phyloP scores from a whole-genome alignment of 208 protist species.

The Histomonas meleagridis region DNA sequence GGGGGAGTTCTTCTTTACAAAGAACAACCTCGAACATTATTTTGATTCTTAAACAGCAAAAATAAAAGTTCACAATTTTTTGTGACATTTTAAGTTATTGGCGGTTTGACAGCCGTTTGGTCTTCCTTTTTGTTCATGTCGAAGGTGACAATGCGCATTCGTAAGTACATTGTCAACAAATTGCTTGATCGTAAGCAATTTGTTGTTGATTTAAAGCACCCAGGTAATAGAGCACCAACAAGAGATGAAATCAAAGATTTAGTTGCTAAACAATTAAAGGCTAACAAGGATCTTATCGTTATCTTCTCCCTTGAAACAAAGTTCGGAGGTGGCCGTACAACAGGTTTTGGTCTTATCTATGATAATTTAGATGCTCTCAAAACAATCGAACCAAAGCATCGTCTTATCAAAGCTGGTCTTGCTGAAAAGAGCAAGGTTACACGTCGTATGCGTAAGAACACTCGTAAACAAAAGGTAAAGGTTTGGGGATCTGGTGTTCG shows the following conservation, averaged over 20 bases:
- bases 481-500: neutral
- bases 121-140: slow-evolving; percentile 16
- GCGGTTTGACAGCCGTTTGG: too few species aligned
- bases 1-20: neutral
- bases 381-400: slow-evolving; percentile 90
- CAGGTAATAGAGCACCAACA: neutral
- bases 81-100: too few species aligned
- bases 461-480: neutral
- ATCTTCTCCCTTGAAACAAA: slow-evolving; percentile 90
- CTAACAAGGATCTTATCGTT: slow-evolving; percentile 57
- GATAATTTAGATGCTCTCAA: slow-evolving; percentile 74
- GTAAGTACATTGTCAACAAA: slow-evolving; percentile 97
- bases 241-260: slow-evolving; percentile 2
- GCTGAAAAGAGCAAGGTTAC: neutral
- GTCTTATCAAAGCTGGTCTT: slow-evolving; percentile 60
- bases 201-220: slow-evolving; percentile 57
- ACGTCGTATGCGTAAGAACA: slow-evolving; percentile 31
- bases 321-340: slow-evolving; percentile 93
- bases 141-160: slow-evolving; percentile 62
- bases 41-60: too few species aligned
- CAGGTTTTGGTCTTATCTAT: slow-evolving; percentile 98
- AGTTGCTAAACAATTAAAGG: neutral
- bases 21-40: slow-evolving; percentile 28
- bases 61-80: too few species aligned
- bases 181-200: slow-evolving; percentile 96